These are phyloP conservation scores for Pythium angustatum DNA, from an alignment of 352 stramenopile genomes.

Conservation along the genomic window DNA sequence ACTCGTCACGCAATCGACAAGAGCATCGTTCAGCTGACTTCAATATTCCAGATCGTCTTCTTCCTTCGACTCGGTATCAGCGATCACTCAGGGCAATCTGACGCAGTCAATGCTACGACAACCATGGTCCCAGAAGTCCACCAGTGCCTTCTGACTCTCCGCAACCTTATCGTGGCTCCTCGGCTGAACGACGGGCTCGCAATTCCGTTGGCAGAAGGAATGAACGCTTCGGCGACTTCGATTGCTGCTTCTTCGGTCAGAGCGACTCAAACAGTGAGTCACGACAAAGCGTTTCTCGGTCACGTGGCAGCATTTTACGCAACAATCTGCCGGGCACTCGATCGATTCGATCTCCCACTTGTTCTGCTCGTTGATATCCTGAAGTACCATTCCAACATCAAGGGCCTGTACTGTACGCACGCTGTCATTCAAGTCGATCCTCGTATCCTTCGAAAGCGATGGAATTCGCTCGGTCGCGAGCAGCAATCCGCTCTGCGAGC, in stretches of 20 bases:
- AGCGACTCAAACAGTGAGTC: conserved; percentile 11
- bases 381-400: conserved; percentile 40
- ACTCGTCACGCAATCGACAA: conserved; percentile 18
- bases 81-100: no score
- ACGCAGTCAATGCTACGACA: not conserved
- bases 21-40: conserved; percentile 9
- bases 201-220: not conserved
- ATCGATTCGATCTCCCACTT: conserved; percentile 29
- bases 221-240: not conserved
- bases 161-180: conserved; percentile 2
- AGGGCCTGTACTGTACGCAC: conserved; percentile 42
- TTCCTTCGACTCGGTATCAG: conserved; percentile 3
- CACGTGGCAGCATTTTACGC: conserved; percentile 46
- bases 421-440: conserved; percentile 42
- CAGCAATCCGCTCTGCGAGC: conserved; percentile 30
- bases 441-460: conserved; percentile 33
- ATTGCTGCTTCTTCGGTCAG: conserved; percentile 1
- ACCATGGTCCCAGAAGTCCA: conserved; percentile 3
- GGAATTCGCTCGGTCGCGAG: conserved; percentile 36
- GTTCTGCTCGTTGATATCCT: conserved; percentile 54
- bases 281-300: conserved; percentile 44
- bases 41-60: conserved; percentile 14
- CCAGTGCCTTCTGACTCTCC: conserved; percentile 1
- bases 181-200: conserved; percentile 3
- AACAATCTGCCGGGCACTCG: conserved; percentile 33